Base-by-base conservation (phyloP, 805 yeast species). In the Kodamaea lidongshanica region DNA sequence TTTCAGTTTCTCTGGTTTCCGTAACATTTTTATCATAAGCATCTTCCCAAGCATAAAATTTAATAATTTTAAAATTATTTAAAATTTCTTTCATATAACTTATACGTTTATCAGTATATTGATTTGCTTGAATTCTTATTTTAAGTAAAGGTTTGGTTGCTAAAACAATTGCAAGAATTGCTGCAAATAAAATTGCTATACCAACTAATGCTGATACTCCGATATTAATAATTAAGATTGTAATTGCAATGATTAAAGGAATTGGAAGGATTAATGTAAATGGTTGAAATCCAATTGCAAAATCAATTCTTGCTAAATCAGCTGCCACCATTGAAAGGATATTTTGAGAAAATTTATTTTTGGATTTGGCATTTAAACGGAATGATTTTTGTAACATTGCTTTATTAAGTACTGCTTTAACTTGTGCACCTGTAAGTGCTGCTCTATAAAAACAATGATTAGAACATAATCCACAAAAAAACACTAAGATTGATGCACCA, bases 21-120 rank as follows among this genome's bases (percentile, higher is more conserved):
- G 72, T 48, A 18, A 88, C 69, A 29, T 68, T 60, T 6, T 66
- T 52, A 31, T 67, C 65, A 49, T 85, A 88, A 1, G 96, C 86
- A 17, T 64, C 65, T 56, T 88, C 96, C 96, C 96, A 88, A 1
- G 94, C 83, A 52, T 87, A 88, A 51, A 72, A 82, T 58, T 88
- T 88, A 52, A 88, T 83, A 51, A 79, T 69, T 48, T 82, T 84
- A 67, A 88, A 72, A 41, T 81, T 75, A 46, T 72, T 76, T 40
- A 88, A 63, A 16, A 86, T 72, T 53, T 88, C 96, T 41, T 83
- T 79, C 52, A 86, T 77, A 26, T 73, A 65, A 25, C 75, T 68
- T 12, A 88, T 85, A 48, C 97, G 76, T 12, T 61, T 54, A 53
- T 88, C 96, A 2, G 95, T 88, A 45, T 60, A 72, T 2, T 56